Percentiles rank a stretch among this genome's conserved stretches.
Evolutionary conservation across 2,329 filamentous ascomycete genomes (phyloP).

Genomic region (Trichoderma atrobrunneum): DNA sequence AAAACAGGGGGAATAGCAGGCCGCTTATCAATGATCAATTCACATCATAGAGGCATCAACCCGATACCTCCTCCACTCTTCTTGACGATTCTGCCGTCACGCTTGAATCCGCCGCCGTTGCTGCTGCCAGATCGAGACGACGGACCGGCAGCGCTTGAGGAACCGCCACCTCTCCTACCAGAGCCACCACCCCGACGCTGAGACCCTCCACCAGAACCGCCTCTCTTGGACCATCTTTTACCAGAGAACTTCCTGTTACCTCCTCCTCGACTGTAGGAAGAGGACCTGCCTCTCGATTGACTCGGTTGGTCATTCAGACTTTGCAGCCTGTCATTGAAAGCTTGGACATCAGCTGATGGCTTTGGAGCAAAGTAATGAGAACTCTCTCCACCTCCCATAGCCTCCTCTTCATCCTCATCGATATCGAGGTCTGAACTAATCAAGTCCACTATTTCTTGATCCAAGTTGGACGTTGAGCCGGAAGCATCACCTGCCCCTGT

Average conservation of each 20-base stretch:
- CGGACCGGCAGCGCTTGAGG: slow-evolving; percentile 1
- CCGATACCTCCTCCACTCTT: slow-evolving; percentile 38
- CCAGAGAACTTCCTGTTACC: slow-evolving; percentile 30
- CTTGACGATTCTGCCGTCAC: slow-evolving; percentile 32
- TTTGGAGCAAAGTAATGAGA: slow-evolving; percentile 48
- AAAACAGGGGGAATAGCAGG: not conserved
- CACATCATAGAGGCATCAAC: slow-evolving; percentile 38
- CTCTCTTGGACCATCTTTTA: slow-evolving; percentile 32
- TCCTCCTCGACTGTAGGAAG: slow-evolving; percentile 27
- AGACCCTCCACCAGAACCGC: slow-evolving; percentile 28
- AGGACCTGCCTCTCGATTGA: slow-evolving; percentile 26
- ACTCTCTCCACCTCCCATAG: slow-evolving; percentile 38
- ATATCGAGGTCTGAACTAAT: slow-evolving; percentile 46
- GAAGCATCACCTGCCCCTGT: not conserved
- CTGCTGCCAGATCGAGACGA: slow-evolving; percentile 25
- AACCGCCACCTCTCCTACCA: slow-evolving; percentile 32
- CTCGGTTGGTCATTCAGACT: slow-evolving; percentile 29
- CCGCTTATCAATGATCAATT: not conserved
- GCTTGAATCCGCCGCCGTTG: slow-evolving; percentile 24
- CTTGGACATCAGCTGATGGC: slow-evolving; percentile 32
- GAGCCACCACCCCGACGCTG: slow-evolving; percentile 32
- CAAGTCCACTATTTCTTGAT: slow-evolving; percentile 52
- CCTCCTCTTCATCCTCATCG: slow-evolving; percentile 39
- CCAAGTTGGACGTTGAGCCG: slow-evolving; percentile 27
- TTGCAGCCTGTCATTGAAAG: slow-evolving; percentile 35